A percentile compares a stretch with the other conserved stretches of the same genome.
These are phyloP conservation scores for Henningerozyma blattae DNA, from an alignment of 805 yeast species.

Conservation along the genomic window DNA sequence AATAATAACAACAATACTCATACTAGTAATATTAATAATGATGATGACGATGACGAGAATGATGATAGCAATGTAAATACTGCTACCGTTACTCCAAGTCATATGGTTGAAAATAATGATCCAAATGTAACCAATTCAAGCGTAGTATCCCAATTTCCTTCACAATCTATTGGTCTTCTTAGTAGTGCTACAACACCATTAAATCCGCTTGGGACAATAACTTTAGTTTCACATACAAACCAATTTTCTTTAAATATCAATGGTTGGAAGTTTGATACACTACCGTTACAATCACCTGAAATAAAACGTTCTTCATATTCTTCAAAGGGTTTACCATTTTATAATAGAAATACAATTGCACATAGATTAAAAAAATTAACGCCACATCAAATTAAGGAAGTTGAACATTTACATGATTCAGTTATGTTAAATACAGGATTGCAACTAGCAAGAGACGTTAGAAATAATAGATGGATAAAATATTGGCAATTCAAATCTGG, in stretches of 20 bases:
- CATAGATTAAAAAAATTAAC: constrained; percentile 23
- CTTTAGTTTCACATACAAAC: too few relatives aligned
- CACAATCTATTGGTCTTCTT: too few relatives aligned
- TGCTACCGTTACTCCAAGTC: neutral
- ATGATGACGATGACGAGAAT: neutral
- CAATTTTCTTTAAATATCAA: constrained; percentile 12
- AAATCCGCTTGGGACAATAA: too few relatives aligned
- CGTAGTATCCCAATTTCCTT: too few relatives aligned
- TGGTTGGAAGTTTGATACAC: constrained; percentile 24
- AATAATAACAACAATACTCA: neutral
- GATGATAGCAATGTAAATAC: neutral
- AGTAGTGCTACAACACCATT: too few relatives aligned
- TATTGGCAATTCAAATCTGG: constrained; percentile 37
- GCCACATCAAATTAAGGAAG: constrained; percentile 30
- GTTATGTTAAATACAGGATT: constrained; percentile 34
- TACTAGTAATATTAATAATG: neutral
- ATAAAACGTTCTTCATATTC: constrained; percentile 12
- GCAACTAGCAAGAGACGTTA: constrained; percentile 29
- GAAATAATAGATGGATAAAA: constrained; percentile 36
- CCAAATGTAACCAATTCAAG: neutral
- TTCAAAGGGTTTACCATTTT: constrained; percentile 33
- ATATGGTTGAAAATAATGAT: neutral
- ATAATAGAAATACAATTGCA: constrained; percentile 18
- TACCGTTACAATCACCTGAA: constrained; percentile 16
- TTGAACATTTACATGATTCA: constrained; percentile 39